Evolutionary conservation across 148 eudicot species (phyloP), one percentile per base, ranked within the genome.

Genomic region (Cornus controversa): DNA sequence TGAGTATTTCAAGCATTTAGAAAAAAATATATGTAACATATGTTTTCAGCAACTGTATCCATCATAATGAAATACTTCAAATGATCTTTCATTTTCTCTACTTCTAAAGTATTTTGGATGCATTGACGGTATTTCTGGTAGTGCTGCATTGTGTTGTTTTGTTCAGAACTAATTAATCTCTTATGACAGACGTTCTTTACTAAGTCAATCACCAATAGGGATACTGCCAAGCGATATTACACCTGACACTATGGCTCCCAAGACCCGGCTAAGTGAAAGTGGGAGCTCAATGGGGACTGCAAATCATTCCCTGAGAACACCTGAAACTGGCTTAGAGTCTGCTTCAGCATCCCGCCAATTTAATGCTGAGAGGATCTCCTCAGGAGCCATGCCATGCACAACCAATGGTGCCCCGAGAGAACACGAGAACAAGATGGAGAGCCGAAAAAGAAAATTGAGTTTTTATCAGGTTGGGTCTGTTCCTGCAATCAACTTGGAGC

Each of bases 171-270:
- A 10, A n/a, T 11, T 72, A 16, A 7, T 73, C 37, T 84, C 31
- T 71, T n/a, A 13, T 71, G n/a, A 14, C 90, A 95, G 98, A 89
- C 97, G 92, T 34, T 95, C 98, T 68, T 85, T 95, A 71, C 96
- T 95, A 60, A 93, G 91, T 79, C 98, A 95, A 79, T 93, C 97
- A 70, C 97, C 98, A 63, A 79, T 85, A 69, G 83, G 45, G 76
- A 84, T 84, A 75, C 80, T 71, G 69, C 82, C 83, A 14, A 75
- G 63, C 70, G 64, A 76, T 71, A 63, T 60, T 69, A 89, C 83
- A 73, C 89, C 91, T 28, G 82, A 82, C 53, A 85, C 89, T 62
- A 80, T 76, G 73, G 87, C 75, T 75, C 83, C 90, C 34, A 77
- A 53, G 29, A 69, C 86, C 76, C 67, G 71, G 67, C 65, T 66